Conservation (phyloP, 2,329 filamentous ascomycete species). For the Periconia sp. region DNA sequence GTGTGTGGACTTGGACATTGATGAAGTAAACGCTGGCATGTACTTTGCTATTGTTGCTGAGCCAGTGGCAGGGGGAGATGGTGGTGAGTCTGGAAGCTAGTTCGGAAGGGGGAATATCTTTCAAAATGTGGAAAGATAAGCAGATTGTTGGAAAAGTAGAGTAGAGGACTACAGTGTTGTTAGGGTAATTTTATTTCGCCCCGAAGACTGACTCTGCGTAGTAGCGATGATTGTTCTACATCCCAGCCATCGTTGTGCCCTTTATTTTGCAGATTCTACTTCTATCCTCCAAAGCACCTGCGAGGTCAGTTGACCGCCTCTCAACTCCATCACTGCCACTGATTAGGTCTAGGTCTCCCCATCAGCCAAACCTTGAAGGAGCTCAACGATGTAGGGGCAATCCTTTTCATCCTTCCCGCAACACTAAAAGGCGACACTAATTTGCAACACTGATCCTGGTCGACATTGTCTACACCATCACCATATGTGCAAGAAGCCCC, state of each 20-base stretch:
- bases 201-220: neutral
- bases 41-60: constrained; percentile 51
- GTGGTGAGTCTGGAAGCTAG: too few relatives aligned
- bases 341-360: constrained; percentile 12
- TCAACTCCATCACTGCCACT: neutral
- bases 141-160: too few relatives aligned
- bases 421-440: too few relatives aligned
- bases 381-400: constrained; percentile 35
- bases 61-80: constrained; percentile 46
- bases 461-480: constrained; percentile 39
- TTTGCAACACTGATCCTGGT: constrained; percentile 32
- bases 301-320: constrained; percentile 15
- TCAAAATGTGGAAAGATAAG: too few relatives aligned
- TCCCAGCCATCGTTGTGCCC: constrained; percentile 46
- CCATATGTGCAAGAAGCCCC: constrained; percentile 21
- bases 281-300: constrained; percentile 46
- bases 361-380: constrained; percentile 26
- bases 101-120: constrained; percentile 43
- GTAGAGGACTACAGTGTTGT: too few relatives aligned
- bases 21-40: constrained; percentile 40
- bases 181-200: too few relatives aligned
- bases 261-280: constrained; percentile 48
- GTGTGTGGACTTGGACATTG: constrained; percentile 37
- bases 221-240: constrained; percentile 53
- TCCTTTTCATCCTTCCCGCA: constrained; percentile 33